phyloP scores from a whole-genome alignment of 164 flowering plant species.

The Nymphaea thermarum region DNA sequence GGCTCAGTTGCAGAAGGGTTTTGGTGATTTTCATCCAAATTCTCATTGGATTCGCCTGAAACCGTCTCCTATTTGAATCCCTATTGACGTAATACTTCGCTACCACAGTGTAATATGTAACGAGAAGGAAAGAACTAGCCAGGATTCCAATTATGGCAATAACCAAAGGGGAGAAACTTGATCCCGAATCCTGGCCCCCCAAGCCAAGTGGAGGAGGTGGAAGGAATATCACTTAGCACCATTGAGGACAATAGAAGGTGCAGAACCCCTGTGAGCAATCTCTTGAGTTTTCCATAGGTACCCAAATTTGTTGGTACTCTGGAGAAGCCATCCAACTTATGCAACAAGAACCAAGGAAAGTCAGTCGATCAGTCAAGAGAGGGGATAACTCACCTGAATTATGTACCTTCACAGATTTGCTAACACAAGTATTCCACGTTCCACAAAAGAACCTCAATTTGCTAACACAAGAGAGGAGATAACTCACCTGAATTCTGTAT shows the following conservation, averaged over 20 bases:
- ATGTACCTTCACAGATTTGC: no score
- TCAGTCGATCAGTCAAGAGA: no score
- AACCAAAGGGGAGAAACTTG: conserved; percentile 59
- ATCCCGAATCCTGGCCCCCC: conserved; percentile 25
- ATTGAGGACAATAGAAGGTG: conserved; percentile 16
- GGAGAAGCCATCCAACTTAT: conserved; percentile 22
- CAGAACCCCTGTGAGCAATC: conserved; percentile 87
- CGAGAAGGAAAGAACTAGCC: conserved; percentile 60
- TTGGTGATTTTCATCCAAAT: conserved; percentile 16
- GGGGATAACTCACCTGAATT: no score
- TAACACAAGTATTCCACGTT: no score
- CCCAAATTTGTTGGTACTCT: conserved; percentile 44
- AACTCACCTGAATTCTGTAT: no score
- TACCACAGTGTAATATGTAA: conserved; percentile 50
- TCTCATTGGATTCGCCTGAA: conserved; percentile 10
- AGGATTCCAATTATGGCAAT: conserved; percentile 63
- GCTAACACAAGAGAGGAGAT: no score
- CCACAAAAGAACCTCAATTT: no score
- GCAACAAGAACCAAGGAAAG: no score
- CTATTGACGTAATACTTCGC: conserved; percentile 43
- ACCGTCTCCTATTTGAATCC: conserved; percentile 12
- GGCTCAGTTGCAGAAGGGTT: conserved; percentile 20
- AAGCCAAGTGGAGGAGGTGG: conserved; percentile 59
- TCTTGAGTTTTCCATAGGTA: conserved; percentile 37
- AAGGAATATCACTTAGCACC: conserved; percentile 33